phyloP scores from a whole-genome alignment of 768 basidiomycete species.

The Lenzites betulinus region DNA sequence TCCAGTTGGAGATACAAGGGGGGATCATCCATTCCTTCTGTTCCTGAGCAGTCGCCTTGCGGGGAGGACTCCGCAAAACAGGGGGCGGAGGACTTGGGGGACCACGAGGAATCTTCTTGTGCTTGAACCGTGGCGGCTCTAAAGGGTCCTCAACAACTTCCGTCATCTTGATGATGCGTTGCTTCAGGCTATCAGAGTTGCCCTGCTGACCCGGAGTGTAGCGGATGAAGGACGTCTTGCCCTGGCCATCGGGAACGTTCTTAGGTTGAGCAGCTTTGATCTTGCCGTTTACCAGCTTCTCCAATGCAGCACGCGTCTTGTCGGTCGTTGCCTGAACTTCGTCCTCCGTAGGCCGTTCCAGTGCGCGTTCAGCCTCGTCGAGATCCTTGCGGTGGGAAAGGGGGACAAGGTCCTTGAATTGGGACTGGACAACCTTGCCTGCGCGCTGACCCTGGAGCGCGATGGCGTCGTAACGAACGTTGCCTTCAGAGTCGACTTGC shows the following conservation, averaged over 20 bases:
- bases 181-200: conserved; percentile 71
- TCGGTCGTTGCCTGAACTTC: conserved; percentile 91
- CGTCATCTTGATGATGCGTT: conserved; percentile 98
- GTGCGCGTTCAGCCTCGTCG: conserved; percentile 63
- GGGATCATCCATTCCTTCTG: conserved; percentile 99
- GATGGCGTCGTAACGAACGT: conserved; percentile 96
- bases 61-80: conserved; percentile 90
- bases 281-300: conserved; percentile 91
- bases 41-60: conserved; percentile 94
- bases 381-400: conserved; percentile 88
- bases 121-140: conserved; percentile 96
- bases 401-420: conserved; percentile 97
- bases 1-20: conserved; percentile 99
- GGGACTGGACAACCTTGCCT: conserved; percentile 87
- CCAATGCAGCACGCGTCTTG: conserved; percentile 86
- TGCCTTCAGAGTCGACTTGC: conserved; percentile 95
- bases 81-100: conserved; percentile 97
- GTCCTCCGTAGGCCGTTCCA: conserved; percentile 95
- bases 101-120: conserved; percentile 97
- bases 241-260: conserved; percentile 83
- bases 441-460: conserved; percentile 92
- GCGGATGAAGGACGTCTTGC: conserved; percentile 87
- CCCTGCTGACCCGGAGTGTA: conserved; percentile 95
- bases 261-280: conserved; percentile 99
- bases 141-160: conserved; percentile 97